phyloP scores from a whole-genome alignment of 1,284 basidiomycete genomes.

The Cystobasidium pallidum region DNA sequence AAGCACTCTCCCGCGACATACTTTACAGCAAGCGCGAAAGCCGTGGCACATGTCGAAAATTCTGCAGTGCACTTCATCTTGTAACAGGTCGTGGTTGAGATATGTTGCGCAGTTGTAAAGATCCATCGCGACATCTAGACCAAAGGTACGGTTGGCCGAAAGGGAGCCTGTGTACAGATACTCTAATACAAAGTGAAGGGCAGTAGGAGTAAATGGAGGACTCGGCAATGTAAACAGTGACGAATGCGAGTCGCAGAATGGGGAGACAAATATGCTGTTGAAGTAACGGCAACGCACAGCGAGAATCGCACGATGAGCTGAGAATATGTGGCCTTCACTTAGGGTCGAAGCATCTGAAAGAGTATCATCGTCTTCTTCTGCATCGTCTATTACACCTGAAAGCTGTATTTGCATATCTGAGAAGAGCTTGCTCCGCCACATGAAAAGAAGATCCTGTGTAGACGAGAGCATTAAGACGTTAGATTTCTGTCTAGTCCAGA shows the following conservation, averaged over 20 bases:
- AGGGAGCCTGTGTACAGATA: conserved; percentile 93
- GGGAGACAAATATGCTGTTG: conserved; percentile 66
- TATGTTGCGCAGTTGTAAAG: conserved; percentile 84
- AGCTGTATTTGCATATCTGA: conserved; percentile 72
- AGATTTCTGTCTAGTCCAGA: background rate
- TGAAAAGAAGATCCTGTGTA: conserved; percentile 82
- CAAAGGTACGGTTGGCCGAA: conserved; percentile 86
- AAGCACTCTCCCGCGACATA: conserved; percentile 63
- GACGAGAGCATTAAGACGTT: background rate
- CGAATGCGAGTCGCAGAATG: conserved; percentile 59
- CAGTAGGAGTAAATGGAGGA: conserved; percentile 92
- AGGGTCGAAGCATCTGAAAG: conserved; percentile 60
- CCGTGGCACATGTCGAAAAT: conserved; percentile 70
- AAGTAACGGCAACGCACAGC: conserved; percentile 89
- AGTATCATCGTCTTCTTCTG: conserved; percentile 26
- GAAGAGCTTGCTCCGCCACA: conserved; percentile 92
- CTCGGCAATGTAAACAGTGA: conserved; percentile 71
- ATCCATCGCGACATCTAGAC: conserved; percentile 86
- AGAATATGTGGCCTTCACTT: conserved; percentile 67
- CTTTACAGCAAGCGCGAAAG: conserved; percentile 25
- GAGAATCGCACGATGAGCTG: conserved; percentile 89
- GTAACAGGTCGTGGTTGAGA: conserved; percentile 74
- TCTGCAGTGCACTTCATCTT: conserved; percentile 76
- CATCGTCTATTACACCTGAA: conserved; percentile 41
- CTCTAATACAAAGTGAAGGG: conserved; percentile 90